These are phyloP conservation scores for Saccharomyces hybrid DNA, from an alignment of 1,139 yeast genomes.

Conservation along the genomic window DNA sequence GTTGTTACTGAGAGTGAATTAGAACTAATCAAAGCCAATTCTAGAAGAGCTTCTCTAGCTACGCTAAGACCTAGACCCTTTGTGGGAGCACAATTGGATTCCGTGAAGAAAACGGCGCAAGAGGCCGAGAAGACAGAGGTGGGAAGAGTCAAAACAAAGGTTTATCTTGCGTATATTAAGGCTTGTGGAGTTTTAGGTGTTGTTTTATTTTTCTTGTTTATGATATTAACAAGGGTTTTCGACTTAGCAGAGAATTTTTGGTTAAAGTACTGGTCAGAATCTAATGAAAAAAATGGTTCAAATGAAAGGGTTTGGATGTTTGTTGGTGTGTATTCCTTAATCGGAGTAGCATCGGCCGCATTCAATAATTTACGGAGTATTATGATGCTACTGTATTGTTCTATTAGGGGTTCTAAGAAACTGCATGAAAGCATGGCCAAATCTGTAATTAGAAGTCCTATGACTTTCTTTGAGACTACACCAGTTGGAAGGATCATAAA, in stretches of 20 bases:
- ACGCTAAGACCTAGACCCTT: conserved; percentile 36
- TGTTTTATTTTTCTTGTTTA: conserved; percentile 36
- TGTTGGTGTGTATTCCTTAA: conserved; percentile 51
- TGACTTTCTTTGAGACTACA: conserved; percentile 73
- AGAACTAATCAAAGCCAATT: conserved; percentile 18
- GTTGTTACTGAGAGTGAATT: conserved; percentile 9
- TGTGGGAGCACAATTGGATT: conserved; percentile 18
- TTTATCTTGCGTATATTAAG: conserved; percentile 53
- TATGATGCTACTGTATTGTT: conserved; percentile 54
- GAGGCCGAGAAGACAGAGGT: conserved; percentile 41
- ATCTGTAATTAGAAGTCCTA: conserved; percentile 60
- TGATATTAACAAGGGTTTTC: conserved; percentile 41
- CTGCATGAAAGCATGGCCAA: conserved; percentile 58
- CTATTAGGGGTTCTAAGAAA: conserved; percentile 54
- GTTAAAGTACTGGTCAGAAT: conserved; percentile 58
- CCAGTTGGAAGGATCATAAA: conserved; percentile 72
- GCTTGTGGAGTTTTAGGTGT: conserved; percentile 60
- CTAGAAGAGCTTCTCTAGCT: conserved; percentile 59
- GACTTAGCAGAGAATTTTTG: conserved; percentile 47
- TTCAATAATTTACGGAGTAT: conserved; percentile 45
- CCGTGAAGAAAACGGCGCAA: conserved; percentile 34
- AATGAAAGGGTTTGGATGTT: conserved; percentile 45
- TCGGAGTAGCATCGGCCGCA: conserved; percentile 48
- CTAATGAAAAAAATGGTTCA: conserved; percentile 38
- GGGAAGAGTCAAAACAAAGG: conserved; percentile 60